Evolutionary conservation across 225 moss, liverwort and hornwort species (phyloP).

Genomic region (Bryum argenteum): DNA sequence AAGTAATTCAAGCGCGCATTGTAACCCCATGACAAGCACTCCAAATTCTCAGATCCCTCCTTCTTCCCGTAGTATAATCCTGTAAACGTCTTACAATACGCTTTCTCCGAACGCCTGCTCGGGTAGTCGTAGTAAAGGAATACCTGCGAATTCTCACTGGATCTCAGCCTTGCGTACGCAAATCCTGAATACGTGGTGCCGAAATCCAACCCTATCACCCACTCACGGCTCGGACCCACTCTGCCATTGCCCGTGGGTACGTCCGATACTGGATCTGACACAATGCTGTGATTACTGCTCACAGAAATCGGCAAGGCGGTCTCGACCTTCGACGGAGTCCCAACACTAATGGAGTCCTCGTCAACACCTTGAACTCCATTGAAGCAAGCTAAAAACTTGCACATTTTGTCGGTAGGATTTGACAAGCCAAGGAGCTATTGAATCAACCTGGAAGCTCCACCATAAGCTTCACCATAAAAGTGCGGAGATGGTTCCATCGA

Average conservation of each 20-base stretch:
- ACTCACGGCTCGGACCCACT: not conserved
- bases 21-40: conserved; percentile 50
- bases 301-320: no score
- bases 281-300: no score
- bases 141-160: conserved; percentile 22
- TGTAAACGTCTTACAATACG: conserved; percentile 46
- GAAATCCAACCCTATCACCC: conserved; percentile 60
- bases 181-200: conserved; percentile 67
- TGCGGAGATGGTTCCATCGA: no score
- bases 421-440: no score
- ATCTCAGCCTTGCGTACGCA: conserved; percentile 38
- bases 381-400: no score
- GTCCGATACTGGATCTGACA: no score
- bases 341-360: no score
- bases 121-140: conserved; percentile 34
- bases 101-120: not conserved
- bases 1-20: conserved; percentile 30
- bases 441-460: no score
- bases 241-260: not conserved
- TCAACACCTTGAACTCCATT: no score
- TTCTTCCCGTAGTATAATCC: conserved; percentile 33
- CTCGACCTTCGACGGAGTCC: no score
- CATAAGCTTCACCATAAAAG: no score
- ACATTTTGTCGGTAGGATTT: no score
- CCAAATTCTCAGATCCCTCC: not conserved